Evolutionary conservation across 139 green algal genomes (phyloP), one percentile per base, ranked within the genome.

Genomic region (Nannochloris sp.): DNA sequence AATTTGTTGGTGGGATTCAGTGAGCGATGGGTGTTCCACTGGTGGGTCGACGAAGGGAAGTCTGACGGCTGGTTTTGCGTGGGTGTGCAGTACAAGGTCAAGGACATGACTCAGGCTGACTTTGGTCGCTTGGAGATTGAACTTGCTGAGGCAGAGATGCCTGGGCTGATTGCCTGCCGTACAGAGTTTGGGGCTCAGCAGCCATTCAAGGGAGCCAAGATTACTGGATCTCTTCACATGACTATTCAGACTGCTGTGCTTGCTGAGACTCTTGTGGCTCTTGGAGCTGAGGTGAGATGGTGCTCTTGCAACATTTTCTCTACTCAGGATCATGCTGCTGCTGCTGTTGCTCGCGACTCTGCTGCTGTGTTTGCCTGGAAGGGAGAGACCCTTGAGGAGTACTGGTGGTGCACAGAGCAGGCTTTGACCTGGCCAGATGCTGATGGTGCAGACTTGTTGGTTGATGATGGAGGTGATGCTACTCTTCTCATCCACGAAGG

Each of bases 221-320:
- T 99, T 73, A 81, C 88, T 25, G 94, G 94, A 60, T 97, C 88
- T 14, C 83, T 99, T 60, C 94, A 99, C 86, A 99, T 99, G 94
- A 99, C 94, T 60, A 92, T 99, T 66, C 94, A 98, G 85, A 99
- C 94, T 3, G 94, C 94, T 4, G 94, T 98, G 54, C 87, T 99
- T 31, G 97, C 99, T 44, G 94, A 99, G 91, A 97, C 89, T 11
- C 83, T 99, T 25, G 87, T 88, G 16, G 88, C 87, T 6, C 81
- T 99, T 29, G 94, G 94, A 55, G 94, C 94, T 23, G 87, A 97
- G 48, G 94, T 99, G 14, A 71, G 88, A 34, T 99, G 94, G 94
- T 99, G 94, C 85, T 95, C 85, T 18, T 99, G 94, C 85, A 99
- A 99, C 88, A 99, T 99, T 77, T 99, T 98, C 87, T 94, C 81